Conservation (phyloP, 78 protist species). For the Monosiga brevicollis region DNA sequence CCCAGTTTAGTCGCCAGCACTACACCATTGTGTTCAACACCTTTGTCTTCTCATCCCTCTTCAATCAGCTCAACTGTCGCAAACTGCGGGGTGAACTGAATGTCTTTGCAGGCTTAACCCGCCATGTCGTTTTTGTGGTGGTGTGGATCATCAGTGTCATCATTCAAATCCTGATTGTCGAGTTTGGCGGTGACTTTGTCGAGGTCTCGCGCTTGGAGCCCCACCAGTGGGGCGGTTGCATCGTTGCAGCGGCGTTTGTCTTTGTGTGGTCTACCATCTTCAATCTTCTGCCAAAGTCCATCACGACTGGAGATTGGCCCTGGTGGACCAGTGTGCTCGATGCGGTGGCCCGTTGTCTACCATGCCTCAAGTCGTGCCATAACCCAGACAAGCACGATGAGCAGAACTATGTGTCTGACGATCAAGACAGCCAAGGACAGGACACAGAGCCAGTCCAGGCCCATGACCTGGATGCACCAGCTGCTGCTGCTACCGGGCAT, state of each 20-base stretch:
- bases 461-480: background rate
- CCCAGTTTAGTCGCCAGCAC: background rate
- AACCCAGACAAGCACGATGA: background rate
- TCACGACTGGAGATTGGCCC: background rate
- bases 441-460: background rate
- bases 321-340: background rate
- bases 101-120: constrained; percentile 17
- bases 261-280: background rate
- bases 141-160: constrained; percentile 50
- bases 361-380: too few relatives aligned
- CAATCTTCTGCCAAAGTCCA: background rate
- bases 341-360: too few relatives aligned
- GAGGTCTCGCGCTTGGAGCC: constrained; percentile 1
- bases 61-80: constrained; percentile 89
- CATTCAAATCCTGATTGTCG: constrained; percentile 59
- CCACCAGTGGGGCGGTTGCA: background rate
- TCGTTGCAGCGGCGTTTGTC: background rate
- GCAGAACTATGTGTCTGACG: background rate
- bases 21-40: constrained; percentile 82
- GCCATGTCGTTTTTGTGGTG: constrained; percentile 40
- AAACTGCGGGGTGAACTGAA: constrained; percentile 31
- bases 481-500: too few relatives aligned
- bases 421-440: background rate
- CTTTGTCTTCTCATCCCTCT: constrained; percentile 84
- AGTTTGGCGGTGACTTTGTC: constrained; percentile 51